Conservation (phyloP, 495 filamentous ascomycete genomes). For the Podospora sp. region DNA sequence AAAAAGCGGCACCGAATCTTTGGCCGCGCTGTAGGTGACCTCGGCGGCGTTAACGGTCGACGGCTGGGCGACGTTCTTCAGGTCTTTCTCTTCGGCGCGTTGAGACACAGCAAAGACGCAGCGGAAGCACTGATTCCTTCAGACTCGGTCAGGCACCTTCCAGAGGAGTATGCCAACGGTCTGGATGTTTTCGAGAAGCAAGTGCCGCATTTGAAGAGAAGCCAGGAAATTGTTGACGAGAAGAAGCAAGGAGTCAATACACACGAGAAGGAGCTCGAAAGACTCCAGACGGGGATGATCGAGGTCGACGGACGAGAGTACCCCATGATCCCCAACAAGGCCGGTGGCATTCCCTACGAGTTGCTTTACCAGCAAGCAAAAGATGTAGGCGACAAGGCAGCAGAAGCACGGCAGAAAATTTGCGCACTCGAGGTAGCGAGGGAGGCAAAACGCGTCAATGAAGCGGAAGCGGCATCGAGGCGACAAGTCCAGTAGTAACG, state of each 20-base stretch:
- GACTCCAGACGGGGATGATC: not conserved
- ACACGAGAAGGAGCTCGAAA: not conserved
- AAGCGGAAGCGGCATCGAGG: too few species aligned
- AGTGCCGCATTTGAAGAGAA: not conserved
- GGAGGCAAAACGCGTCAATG: too few species aligned
- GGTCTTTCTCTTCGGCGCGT: conserved; percentile 19
- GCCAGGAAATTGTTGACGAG: not conserved
- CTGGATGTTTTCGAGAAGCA: not conserved
- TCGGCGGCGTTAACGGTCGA: conserved; percentile 19
- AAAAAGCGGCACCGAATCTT: conserved; percentile 25
- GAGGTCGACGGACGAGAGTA: not conserved
- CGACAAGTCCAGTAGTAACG: too few species aligned
- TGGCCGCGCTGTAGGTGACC: not conserved
- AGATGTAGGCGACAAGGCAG: not conserved
- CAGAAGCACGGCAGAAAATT: not conserved
- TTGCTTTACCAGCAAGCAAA: not conserved
- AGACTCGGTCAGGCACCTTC: not conserved
- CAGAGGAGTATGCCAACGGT: not conserved
- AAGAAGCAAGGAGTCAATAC: not conserved
- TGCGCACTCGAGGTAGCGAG: too few species aligned
- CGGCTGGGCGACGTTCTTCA: not conserved
- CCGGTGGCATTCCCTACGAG: not conserved
- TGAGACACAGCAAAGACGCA: not conserved
- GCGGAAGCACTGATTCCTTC: conserved; percentile 7
- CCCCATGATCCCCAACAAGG: not conserved